Evolutionary conservation across 495 filamentous ascomycete species (phyloP).

Genomic region (Hypoxylon intermedium): DNA sequence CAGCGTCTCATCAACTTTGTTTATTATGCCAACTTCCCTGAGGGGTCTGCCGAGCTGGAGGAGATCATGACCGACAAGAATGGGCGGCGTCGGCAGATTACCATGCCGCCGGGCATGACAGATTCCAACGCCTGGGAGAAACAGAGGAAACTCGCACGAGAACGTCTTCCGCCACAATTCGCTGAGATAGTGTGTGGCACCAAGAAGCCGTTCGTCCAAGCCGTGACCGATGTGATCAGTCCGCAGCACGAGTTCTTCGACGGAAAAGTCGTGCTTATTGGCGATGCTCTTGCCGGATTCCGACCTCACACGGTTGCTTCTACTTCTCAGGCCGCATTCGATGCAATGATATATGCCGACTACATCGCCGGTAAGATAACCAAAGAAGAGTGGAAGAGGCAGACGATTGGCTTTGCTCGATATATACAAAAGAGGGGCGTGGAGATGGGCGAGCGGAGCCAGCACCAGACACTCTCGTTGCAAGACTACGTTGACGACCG

Average conservation of each 20-base stretch:
- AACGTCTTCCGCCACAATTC: slow-evolving; percentile 58
- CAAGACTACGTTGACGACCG: slow-evolving; percentile 47
- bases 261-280: slow-evolving; percentile 61
- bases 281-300: slow-evolving; percentile 64
- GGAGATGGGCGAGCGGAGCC: slow-evolving; percentile 56
- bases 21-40: slow-evolving; percentile 63
- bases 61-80: slow-evolving; percentile 61
- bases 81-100: slow-evolving; percentile 54
- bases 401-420: slow-evolving; percentile 56
- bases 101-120: slow-evolving; percentile 58
- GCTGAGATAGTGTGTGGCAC: slow-evolving; percentile 59
- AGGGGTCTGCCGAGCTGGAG: slow-evolving; percentile 52
- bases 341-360: slow-evolving; percentile 55
- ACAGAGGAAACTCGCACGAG: slow-evolving; percentile 51
- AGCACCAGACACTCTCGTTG: slow-evolving; percentile 49
- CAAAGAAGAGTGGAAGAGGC: slow-evolving; percentile 50
- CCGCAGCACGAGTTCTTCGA: slow-evolving; percentile 52
- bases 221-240: slow-evolving; percentile 60
- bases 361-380: slow-evolving; percentile 51
- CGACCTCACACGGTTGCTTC: slow-evolving; percentile 62
- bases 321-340: slow-evolving; percentile 59
- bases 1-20: slow-evolving; percentile 63
- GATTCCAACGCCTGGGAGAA: slow-evolving; percentile 51
- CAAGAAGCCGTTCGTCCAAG: slow-evolving; percentile 60
- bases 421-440: slow-evolving; percentile 54